phyloP scores from a whole-genome alignment of 257 asterid species.

The Fraxinus anomala region DNA sequence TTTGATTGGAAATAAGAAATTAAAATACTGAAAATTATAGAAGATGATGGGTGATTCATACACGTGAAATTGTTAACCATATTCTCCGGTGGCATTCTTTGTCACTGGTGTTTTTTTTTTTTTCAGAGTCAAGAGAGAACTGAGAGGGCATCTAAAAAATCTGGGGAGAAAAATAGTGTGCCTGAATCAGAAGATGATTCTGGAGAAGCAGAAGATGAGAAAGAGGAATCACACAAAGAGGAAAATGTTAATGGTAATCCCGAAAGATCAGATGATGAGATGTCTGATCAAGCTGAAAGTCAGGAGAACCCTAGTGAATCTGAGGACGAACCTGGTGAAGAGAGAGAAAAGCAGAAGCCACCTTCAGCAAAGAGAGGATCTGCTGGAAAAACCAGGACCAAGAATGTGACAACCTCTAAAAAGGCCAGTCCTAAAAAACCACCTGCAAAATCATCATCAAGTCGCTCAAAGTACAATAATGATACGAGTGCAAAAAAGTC shows the following conservation, averaged over 20 bases:
- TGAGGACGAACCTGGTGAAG: conserved; percentile 48
- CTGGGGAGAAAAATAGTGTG: conserved; percentile 43
- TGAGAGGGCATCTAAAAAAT: conserved; percentile 48
- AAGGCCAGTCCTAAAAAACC: conserved; percentile 56
- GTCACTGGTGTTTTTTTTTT: conserved; percentile 18
- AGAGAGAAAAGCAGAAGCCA: conserved; percentile 46
- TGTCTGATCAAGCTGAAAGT: conserved; percentile 64
- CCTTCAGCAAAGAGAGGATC: conserved; percentile 57
- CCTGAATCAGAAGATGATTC: conserved; percentile 65
- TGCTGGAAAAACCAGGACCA: conserved; percentile 48
- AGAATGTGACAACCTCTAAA: conserved; percentile 48
- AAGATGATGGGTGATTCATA: conserved; percentile 3
- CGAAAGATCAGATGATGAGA: conserved; percentile 66
- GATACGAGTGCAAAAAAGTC: conserved; percentile 51
- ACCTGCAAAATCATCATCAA: conserved; percentile 51
- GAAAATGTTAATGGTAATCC: conserved; percentile 53
- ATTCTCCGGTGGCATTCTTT: not conserved
- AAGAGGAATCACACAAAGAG: conserved; percentile 40
- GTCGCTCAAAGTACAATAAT: conserved; percentile 42
- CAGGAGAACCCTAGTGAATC: conserved; percentile 56
- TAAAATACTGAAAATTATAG: not conserved
- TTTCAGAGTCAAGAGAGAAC: conserved; percentile 52
- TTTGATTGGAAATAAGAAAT: conserved; percentile 14
- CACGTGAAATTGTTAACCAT: not conserved
- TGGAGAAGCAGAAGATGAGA: conserved; percentile 54